Conservation (phyloP, 78 protist species). For the Speleostelium caveatum region DNA sequence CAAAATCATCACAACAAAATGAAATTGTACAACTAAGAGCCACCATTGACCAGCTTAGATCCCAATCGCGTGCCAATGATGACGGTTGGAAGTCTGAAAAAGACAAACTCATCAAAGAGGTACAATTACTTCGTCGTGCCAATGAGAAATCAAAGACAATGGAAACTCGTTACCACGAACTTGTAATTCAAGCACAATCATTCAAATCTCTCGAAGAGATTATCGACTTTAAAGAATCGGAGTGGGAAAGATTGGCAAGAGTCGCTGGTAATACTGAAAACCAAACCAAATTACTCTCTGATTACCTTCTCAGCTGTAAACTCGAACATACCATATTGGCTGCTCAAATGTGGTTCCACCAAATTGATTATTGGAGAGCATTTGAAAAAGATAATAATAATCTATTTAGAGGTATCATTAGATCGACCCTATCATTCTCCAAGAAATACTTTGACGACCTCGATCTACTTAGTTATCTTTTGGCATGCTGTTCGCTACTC, state of each 20-base stretch:
- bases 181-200: neutral
- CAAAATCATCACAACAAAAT: constrained; percentile 13
- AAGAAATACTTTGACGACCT: constrained; percentile 27
- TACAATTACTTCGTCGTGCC: neutral
- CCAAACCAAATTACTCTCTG: constrained; percentile 26
- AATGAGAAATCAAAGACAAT: neutral
- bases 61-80: neutral
- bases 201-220: constrained; percentile 12
- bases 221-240: constrained; percentile 44
- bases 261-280: constrained; percentile 39
- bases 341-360: constrained; percentile 70
- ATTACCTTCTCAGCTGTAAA: constrained; percentile 43
- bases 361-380: constrained; percentile 44
- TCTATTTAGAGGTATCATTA: constrained; percentile 54
- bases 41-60: constrained; percentile 10
- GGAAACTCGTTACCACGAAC: neutral
- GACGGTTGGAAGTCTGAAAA: neutral
- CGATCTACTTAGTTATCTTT: constrained; percentile 35
- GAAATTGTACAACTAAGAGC: constrained; percentile 20
- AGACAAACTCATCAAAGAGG: neutral
- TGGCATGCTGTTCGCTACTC: constrained; percentile 33
- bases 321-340: constrained; percentile 58
- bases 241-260: constrained; percentile 77
- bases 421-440: constrained; percentile 16
- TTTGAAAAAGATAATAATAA: neutral